Conservation (phyloP, 1,139 yeast genomes). For the Yamadazyma buinensis region DNA sequence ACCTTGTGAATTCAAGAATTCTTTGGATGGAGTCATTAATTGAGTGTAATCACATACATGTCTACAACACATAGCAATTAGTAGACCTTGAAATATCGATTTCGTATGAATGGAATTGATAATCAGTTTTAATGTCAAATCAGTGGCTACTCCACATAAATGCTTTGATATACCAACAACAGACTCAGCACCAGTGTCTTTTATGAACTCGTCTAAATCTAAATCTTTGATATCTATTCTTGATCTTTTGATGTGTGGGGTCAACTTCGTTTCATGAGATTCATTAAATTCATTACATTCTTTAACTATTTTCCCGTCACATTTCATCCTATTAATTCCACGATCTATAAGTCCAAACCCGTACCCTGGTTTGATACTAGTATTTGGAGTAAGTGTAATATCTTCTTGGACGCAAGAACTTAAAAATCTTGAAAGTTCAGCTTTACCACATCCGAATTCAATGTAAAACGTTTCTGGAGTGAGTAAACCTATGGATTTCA, state of each 20-base stretch:
- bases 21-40: conserved; percentile 47
- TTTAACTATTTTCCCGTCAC: conserved; percentile 62
- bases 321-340: conserved; percentile 72
- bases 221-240: conserved; percentile 80
- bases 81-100: conserved; percentile 45
- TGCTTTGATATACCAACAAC: conserved; percentile 78
- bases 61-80: conserved; percentile 93
- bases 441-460: conserved; percentile 92
- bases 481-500: conserved; percentile 44
- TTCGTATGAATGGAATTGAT: conserved; percentile 34
- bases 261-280: conserved; percentile 10
- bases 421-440: conserved; percentile 74
- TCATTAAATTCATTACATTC: conserved; percentile 37
- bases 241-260: conserved; percentile 47
- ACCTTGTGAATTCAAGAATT: conserved; percentile 33
- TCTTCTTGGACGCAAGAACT: conserved; percentile 37
- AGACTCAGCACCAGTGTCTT: conserved; percentile 14
- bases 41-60: conserved; percentile 67
- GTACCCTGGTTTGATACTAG: conserved; percentile 12
- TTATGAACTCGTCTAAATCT: conserved; percentile 44
- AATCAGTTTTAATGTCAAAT: conserved; percentile 69
- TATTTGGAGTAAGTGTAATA: not conserved
- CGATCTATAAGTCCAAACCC: conserved; percentile 71
- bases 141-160: conserved; percentile 92
- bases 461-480: conserved; percentile 40